Base-by-base conservation (phyloP, 495 filamentous ascomycete species). In the Daldinia concentrica region DNA sequence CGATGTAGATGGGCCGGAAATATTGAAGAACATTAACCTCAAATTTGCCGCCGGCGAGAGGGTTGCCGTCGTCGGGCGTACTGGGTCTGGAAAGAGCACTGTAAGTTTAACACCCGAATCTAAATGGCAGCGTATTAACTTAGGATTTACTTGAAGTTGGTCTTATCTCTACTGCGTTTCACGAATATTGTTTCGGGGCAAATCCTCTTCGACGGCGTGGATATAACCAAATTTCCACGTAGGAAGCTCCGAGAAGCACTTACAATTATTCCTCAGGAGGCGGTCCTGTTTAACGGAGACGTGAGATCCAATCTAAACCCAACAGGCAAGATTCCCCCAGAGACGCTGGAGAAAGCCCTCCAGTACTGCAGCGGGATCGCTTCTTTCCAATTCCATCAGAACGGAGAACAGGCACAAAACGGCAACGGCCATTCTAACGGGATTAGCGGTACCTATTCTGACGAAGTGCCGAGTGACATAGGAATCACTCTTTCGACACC, bases 61-160 rank as follows among this genome's bases (percentile, higher is more conserved):
- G 32, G 79, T 89, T 45, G 87, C 82, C 2, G 77, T 89, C 37
- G 83, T 87, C 7, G 87, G 87, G 17, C 82, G 87, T 19, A 88
- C 86, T 5, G 87, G 87, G 6, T 85, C 86, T 24, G 87, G 87
- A n/a, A 89, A 90, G 71, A 87, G 85, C 58, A 86, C 85, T 39
- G 79, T 80, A 76, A 74, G 79, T 69, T 8, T 17, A 67, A 24
- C 15, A 17, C 4, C 11, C 4, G 7, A 56, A 52, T n/a, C 32
- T 27, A 15, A n/a, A 29, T 26, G 51, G 19, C 26, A 5, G 27
- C 29, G 37, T 60, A 58, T 62, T 80, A 67, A 81, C 65, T 6
- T 55, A 27, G 17, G 4, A 14, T 43, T 22, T 19, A n/a, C 2
- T 57, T 36, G 4, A 43, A 81, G 79, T 73, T 89, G 2, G 83